phyloP scores from a whole-genome alignment of 495 filamentous ascomycete species.

The Saxophila tyrrhenica region DNA sequence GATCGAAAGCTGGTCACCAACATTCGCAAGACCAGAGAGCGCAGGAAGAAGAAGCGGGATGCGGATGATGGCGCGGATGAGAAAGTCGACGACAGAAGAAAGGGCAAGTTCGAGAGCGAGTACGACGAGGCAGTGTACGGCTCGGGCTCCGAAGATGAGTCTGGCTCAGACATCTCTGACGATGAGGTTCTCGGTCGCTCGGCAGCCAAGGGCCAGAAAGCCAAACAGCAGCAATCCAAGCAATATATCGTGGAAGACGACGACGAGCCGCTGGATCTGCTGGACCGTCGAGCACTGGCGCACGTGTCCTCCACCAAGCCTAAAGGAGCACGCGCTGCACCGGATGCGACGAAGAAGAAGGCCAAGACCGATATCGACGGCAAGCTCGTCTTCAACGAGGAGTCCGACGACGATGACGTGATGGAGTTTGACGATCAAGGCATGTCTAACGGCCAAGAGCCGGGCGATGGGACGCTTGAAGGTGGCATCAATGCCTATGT shows the following conservation, averaged over 20 bases:
- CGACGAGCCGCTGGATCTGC: conserved; percentile 85
- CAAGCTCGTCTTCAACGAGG: conserved; percentile 64
- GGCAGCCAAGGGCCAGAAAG: conserved; percentile 43
- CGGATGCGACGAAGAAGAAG: conserved; percentile 37
- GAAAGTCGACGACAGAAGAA: conserved; percentile 29
- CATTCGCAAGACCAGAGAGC: conserved; percentile 85
- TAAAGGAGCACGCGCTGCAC: conserved; percentile 36
- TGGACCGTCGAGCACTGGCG: conserved; percentile 76
- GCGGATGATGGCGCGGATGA: conserved; percentile 25
- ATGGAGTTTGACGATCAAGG: conserved; percentile 39
- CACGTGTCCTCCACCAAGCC: conserved; percentile 90
- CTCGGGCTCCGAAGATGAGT: conserved; percentile 51
- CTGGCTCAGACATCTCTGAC: conserved; percentile 31
- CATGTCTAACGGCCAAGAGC: conserved; percentile 35
- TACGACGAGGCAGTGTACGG: conserved; percentile 94
- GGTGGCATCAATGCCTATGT: conserved; percentile 83
- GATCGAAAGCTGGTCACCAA: conserved; percentile 85
- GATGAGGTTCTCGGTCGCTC: conserved; percentile 25
- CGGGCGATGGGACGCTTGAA: conserved; percentile 31
- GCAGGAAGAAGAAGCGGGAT: conserved; percentile 74
- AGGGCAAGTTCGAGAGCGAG: conserved; percentile 67
- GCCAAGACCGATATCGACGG: conserved; percentile 73
- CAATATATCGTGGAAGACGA: conserved; percentile 84
- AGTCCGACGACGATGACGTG: conserved; percentile 40
- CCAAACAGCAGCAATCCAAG: conserved; percentile 27